Percentiles rank a stretch among this genome's conserved stretches.
These are phyloP conservation scores for Avena insularis DNA, from an alignment of 176 grass and related monocot species.

Conservation along the genomic window DNA sequence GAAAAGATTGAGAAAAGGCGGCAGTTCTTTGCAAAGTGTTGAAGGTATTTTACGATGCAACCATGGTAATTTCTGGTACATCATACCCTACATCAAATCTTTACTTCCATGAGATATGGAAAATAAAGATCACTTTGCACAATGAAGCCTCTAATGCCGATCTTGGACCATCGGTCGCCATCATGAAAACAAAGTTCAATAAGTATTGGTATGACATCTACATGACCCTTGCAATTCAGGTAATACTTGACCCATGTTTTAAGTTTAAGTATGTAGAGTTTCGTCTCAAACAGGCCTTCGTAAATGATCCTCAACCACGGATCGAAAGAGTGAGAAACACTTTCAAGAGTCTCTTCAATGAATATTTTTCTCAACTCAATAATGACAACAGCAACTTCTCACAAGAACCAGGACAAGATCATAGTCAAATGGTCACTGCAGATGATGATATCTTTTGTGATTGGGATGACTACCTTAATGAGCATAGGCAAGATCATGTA, in stretches of 20 bases:
- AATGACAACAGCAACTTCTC: background rate
- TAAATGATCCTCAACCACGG: background rate
- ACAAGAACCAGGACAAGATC: background rate
- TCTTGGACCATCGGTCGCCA: background rate
- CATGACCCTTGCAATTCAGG: background rate
- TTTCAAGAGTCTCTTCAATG: background rate
- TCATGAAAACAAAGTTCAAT: constrained; percentile 2
- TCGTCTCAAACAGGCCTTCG: background rate
- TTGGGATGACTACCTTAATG: background rate
- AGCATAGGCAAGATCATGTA: background rate
- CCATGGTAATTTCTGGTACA: background rate
- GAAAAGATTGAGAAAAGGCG: background rate
- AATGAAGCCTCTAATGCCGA: background rate
- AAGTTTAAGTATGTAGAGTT: constrained; percentile 12
- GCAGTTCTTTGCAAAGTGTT: background rate
- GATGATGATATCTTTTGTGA: background rate
- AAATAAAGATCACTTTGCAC: constrained; percentile 2
- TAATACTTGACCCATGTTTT: constrained; percentile 12
- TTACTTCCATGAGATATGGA: constrained; percentile 36
- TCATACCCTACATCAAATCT: constrained; percentile 4
- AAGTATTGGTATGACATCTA: constrained; percentile 13
- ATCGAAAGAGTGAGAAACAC: background rate
- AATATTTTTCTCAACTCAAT: background rate
- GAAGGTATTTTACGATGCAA: background rate
- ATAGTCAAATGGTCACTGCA: background rate